Evolutionary conservation across 2,329 filamentous ascomycete species (phyloP), one percentile per base, ranked within the genome.

Genomic region (Fusarium pseudograminearum): DNA sequence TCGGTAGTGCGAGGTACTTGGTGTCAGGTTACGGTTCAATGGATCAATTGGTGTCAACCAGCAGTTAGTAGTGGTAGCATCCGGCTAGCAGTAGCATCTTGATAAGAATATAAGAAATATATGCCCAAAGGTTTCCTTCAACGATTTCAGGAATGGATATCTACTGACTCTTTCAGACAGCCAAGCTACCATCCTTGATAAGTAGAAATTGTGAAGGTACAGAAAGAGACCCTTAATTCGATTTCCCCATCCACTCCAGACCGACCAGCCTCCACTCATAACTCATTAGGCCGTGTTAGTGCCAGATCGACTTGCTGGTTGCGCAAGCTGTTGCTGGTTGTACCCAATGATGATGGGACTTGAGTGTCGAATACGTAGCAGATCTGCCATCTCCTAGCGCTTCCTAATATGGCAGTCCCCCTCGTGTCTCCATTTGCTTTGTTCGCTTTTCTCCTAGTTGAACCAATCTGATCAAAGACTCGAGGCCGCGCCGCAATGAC

Each of bases 191-290:
- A 70, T 63, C 66, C 67, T 70, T 54, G 67, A 50, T 67, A 53
- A 53, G 42, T 62, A 44, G 62, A 70, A 60, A 70, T 70, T 70
- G 63, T 68, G 67, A 70, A 58, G 58, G 46, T 62, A 52, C 67
- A 70, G 54, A 60, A 51, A 36, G 41, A 68, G 67, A 70, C 67
- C 67, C 67, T 70, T 70, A 70, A 70, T 70, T 54, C 62, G 46
- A 63, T 53, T 57, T 56, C 64, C 62, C 62, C 67, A 62, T 70
- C 67, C 67, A 70, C 62, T 70, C 64, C 67, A 60, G 54, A 33
- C 61, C 58, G 40, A 40, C 51, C 57, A 58, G 40, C 67, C 67
- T 70, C 67, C 66, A 69, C 67, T 41, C 67, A 70, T 54, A 70
- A 70, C 57, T 63, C 50, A 36, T 54, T 54, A 54, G 50, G 47